These are phyloP conservation scores for Blastobotrys mokoenaii DNA, from an alignment of 805 yeast genomes.

Conservation along the genomic window DNA sequence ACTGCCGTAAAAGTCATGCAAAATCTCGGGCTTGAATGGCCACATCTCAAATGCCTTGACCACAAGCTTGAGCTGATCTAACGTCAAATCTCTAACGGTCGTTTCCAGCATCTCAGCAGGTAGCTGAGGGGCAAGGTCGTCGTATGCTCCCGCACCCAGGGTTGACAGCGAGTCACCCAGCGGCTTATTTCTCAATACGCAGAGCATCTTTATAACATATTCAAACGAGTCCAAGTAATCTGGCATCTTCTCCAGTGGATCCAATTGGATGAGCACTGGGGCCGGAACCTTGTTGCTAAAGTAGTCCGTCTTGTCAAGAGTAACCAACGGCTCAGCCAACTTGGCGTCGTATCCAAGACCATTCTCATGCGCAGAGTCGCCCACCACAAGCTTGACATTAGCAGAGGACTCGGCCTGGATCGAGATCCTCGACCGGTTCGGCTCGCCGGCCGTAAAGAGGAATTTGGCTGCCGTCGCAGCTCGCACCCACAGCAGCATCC, in stretches of 20 bases:
- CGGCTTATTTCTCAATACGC: constrained; percentile 40
- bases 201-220: constrained; percentile 53
- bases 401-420: constrained; percentile 58
- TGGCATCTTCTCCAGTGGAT: constrained; percentile 37
- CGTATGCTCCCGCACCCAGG: constrained; percentile 73
- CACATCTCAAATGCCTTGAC: constrained; percentile 51
- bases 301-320: constrained; percentile 6
- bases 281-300: constrained; percentile 8
- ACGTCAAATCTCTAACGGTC: constrained; percentile 40
- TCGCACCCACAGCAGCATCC: constrained; percentile 63
- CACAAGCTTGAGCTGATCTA: constrained; percentile 47
- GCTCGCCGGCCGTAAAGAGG: constrained; percentile 45
- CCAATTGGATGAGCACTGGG: constrained; percentile 49
- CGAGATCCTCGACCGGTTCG: constrained; percentile 52
- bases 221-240: constrained; percentile 52
- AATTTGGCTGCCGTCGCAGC: constrained; percentile 54
- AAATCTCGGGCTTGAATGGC: constrained; percentile 76
- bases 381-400: constrained; percentile 49
- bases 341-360: background rate
- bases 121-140: constrained; percentile 29
- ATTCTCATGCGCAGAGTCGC: constrained; percentile 15
- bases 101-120: constrained; percentile 34
- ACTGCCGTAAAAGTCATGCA: constrained; percentile 34
- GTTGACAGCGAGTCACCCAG: constrained; percentile 39
- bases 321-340: background rate